These are phyloP conservation scores for Funneliformis mosseae DNA, from an alignment of 192 early-diverging fungal genomes.

Conservation along the genomic window DNA sequence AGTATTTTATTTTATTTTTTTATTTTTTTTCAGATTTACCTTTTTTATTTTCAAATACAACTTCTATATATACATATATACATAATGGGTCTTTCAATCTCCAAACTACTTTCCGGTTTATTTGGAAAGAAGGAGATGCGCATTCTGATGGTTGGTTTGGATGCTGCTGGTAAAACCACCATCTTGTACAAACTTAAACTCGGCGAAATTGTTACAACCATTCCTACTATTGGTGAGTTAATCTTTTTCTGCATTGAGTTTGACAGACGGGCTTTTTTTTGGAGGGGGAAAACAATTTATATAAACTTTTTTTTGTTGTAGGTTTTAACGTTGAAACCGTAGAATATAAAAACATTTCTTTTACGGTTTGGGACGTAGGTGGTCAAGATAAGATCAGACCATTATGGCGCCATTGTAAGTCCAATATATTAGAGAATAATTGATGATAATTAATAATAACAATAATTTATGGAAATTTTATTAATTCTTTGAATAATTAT, in stretches of 20 bases:
- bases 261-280: background rate
- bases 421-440: constrained; percentile 9
- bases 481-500: background rate
- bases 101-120: constrained; percentile 71
- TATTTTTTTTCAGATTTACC: background rate
- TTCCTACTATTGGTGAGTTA: constrained; percentile 92
- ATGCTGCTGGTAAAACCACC: constrained; percentile 98
- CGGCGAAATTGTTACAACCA: constrained; percentile 98
- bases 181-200: constrained; percentile 99
- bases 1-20: background rate
- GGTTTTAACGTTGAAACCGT: constrained; percentile 99
- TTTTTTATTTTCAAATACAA: background rate
- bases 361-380: constrained; percentile 99
- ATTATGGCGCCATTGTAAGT: constrained; percentile 95
- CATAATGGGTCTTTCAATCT: constrained; percentile 87
- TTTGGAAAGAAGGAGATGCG: constrained; percentile 96
- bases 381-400: constrained; percentile 99
- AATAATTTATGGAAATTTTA: too few relatives aligned
- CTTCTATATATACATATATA: constrained; percentile 16
- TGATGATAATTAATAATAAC: background rate
- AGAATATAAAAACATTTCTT: constrained; percentile 97
- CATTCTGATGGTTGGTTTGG: constrained; percentile 94
- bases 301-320: constrained; percentile 22
- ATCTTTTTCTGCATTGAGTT: background rate
- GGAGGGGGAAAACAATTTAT: background rate